phyloP scores from a whole-genome alignment of 176 grass and related monocot species.

The Chloris gayana region DNA sequence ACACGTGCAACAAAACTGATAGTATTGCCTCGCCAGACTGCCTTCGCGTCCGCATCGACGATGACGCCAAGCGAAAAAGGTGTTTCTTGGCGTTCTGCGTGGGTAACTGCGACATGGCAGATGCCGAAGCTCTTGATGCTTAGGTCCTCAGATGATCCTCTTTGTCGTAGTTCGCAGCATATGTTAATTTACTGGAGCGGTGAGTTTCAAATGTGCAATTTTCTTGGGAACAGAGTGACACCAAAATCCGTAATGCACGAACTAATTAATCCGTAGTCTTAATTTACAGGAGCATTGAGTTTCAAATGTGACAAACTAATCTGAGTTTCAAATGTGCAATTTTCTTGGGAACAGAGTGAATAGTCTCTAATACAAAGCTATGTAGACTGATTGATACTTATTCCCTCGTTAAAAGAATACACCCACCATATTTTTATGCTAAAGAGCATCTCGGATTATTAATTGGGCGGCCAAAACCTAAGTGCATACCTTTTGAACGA shows the following conservation, averaged over 20 bases:
- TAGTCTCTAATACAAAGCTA: too few relatives aligned
- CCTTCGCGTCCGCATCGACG: slow-evolving; percentile 5
- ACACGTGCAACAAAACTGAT: background rate
- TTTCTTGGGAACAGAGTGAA: too few relatives aligned
- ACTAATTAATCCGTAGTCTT: background rate
- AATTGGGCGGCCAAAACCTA: slow-evolving; percentile 27
- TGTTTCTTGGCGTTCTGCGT: slow-evolving; percentile 32
- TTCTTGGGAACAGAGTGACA: background rate
- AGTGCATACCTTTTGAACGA: background rate
- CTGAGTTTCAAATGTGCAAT: too few relatives aligned
- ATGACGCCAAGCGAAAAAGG: slow-evolving; percentile 48
- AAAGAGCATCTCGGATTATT: slow-evolving; percentile 6
- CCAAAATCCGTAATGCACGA: background rate
- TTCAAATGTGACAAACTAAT: too few relatives aligned
- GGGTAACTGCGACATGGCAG: slow-evolving; percentile 23
- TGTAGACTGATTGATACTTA: background rate
- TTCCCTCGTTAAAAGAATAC: background rate
- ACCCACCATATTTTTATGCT: background rate
- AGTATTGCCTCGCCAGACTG: too few relatives aligned
- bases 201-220: background rate
- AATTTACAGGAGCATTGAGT: too few relatives aligned
- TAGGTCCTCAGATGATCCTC: slow-evolving; percentile 28
- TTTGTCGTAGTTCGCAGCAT: slow-evolving; percentile 29
- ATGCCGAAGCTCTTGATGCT: slow-evolving; percentile 36
- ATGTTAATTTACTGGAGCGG: background rate